phyloP scores from a whole-genome alignment of 768 basidiomycete genomes.

The Phanerodontia chrysosporium region DNA sequence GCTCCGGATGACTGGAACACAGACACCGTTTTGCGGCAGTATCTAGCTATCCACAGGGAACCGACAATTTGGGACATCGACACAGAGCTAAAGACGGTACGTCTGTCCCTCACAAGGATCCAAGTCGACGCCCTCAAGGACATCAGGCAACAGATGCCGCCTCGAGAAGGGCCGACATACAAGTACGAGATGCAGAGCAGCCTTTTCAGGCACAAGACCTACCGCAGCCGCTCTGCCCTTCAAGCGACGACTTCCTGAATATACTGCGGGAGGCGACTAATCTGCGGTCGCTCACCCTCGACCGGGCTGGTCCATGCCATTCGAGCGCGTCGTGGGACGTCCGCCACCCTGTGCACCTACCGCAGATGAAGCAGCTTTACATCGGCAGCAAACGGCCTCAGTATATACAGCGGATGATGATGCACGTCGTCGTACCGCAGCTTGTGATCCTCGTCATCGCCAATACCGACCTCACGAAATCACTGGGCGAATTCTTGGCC shows the following conservation, averaged over 20 bases:
- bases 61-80: neutral
- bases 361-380: neutral
- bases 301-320: slow-evolving; percentile 54
- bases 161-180: slow-evolving; percentile 15
- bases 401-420: slow-evolving; percentile 24
- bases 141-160: slow-evolving; percentile 11
- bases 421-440: slow-evolving; percentile 52
- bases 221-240: slow-evolving; percentile 47
- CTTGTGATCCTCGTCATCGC: slow-evolving; percentile 56
- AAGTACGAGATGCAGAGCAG: slow-evolving; percentile 13
- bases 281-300: slow-evolving; percentile 52
- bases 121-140: slow-evolving; percentile 5
- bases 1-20: neutral
- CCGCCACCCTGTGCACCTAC: neutral
- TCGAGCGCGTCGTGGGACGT: neutral
- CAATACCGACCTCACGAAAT: slow-evolving; percentile 49
- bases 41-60: neutral
- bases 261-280: slow-evolving; percentile 40
- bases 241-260: slow-evolving; percentile 44
- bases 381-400: slow-evolving; percentile 27
- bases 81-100: neutral
- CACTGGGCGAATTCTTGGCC: slow-evolving; percentile 43
- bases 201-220: slow-evolving; percentile 20
- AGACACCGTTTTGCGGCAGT: neutral
- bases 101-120: neutral